These are phyloP conservation scores for Lycium ferocissimum DNA, from an alignment of 257 asterid genomes.

Conservation along the genomic window DNA sequence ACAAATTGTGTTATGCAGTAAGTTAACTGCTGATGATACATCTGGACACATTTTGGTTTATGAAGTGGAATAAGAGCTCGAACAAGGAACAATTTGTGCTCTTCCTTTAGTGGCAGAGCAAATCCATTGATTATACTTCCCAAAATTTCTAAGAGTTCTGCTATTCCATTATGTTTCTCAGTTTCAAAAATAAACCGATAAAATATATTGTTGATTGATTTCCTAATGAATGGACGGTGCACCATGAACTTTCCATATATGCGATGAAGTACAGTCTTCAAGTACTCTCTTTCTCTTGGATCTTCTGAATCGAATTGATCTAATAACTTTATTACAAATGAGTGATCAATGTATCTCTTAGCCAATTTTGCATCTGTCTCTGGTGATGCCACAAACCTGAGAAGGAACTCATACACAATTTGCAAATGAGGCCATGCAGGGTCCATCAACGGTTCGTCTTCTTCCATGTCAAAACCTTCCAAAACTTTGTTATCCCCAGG, in stretches of 20 bases:
- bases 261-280: conserved; percentile 89
- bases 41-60: conserved; percentile 52
- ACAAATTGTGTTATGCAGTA: conserved; percentile 58
- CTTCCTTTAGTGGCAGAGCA: conserved; percentile 88
- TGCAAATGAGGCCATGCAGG: conserved; percentile 95
- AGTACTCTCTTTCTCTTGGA: conserved; percentile 94
- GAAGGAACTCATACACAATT: conserved; percentile 81
- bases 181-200: conserved; percentile 85
- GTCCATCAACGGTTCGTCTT: conserved; percentile 90
- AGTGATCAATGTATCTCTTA: conserved; percentile 85
- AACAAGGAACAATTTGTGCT: conserved; percentile 89
- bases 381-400: conserved; percentile 82
- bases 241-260: conserved; percentile 96
- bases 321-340: conserved; percentile 68
- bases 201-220: conserved; percentile 78
- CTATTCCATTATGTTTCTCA: conserved; percentile 89
- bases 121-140: conserved; percentile 95
- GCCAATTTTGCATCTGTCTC: conserved; percentile 93
- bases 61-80: conserved; percentile 91
- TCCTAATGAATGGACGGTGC: conserved; percentile 90
- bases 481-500: conserved; percentile 71
- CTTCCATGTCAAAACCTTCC: conserved; percentile 82
- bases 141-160: conserved; percentile 85
- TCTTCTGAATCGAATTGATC: conserved; percentile 95
- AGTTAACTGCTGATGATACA: conserved; percentile 60